Conservation (phyloP, 1,284 basidiomycete species). For the Violaceomyces palustris region DNA sequence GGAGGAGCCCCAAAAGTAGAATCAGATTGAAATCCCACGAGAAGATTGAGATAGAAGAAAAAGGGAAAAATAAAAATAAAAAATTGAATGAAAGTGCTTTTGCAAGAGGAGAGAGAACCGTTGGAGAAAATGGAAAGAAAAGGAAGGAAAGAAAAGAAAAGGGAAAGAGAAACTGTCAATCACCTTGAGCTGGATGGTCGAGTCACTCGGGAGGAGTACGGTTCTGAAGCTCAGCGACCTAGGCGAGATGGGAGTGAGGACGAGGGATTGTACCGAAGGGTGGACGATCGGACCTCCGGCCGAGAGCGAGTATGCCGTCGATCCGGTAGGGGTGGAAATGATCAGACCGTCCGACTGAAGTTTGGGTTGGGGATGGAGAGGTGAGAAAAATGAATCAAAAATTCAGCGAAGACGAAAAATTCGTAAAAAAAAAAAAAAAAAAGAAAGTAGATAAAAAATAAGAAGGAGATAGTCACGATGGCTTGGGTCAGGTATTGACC, state of each 20-base stretch:
- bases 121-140: too few species aligned
- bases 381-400: background rate
- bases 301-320: constrained; percentile 91
- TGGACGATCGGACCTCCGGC: constrained; percentile 95
- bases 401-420: background rate
- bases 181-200: constrained; percentile 74
- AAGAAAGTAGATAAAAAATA: too few species aligned
- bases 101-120: too few species aligned
- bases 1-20: background rate
- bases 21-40: too few species aligned
- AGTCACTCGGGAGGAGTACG: constrained; percentile 77
- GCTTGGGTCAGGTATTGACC: constrained; percentile 91
- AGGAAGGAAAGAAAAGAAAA: background rate
- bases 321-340: constrained; percentile 91
- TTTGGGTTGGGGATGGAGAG: too few species aligned
- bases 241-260: constrained; percentile 91
- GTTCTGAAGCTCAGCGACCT: constrained; percentile 87
- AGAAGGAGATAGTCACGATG: constrained; percentile 77
- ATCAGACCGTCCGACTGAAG: constrained; percentile 87
- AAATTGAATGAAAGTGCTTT: too few species aligned
- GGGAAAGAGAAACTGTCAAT: constrained; percentile 37
- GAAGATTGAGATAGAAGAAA: too few species aligned
- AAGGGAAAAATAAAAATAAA: too few species aligned
- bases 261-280: constrained; percentile 79
- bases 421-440: too few species aligned